Conservation (phyloP, 2,329 filamentous ascomycete species). For the Arthrobotrys megalospora region DNA sequence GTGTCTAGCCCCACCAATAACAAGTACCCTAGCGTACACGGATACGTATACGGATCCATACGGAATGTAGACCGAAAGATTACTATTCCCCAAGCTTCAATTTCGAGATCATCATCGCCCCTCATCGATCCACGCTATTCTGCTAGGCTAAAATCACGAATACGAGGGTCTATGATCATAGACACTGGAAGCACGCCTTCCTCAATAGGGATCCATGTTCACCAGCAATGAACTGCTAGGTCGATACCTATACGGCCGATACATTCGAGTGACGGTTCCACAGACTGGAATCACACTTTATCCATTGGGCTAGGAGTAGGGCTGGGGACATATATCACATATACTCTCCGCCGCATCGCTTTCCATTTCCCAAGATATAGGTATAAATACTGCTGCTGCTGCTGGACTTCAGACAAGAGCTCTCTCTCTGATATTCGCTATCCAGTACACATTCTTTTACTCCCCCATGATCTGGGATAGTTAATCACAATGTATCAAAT, state of each 20-base stretch:
- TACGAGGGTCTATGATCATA: constrained; percentile 15
- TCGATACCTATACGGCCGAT: not conserved
- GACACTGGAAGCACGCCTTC: not conserved
- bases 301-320: not conserved
- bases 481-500: constrained; percentile 24
- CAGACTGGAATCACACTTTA: not conserved
- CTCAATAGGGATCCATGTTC: not conserved
- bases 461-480: not conserved
- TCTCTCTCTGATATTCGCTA: not conserved
- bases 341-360: not conserved
- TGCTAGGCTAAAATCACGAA: constrained; percentile 35
- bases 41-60: not conserved
- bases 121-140: not conserved
- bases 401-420: too few species aligned
- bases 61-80: not conserved
- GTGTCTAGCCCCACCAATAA: not conserved
- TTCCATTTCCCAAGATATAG: not conserved
- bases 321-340: not conserved
- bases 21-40: not conserved
- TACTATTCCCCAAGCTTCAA: not conserved
- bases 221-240: not conserved
- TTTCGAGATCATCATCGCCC: not conserved
- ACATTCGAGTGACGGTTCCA: not conserved
- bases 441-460: not conserved
- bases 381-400: not conserved